Base-by-base conservation (phyloP, 495 filamentous ascomycete species). In the Aspergillus bertholletiae region DNA sequence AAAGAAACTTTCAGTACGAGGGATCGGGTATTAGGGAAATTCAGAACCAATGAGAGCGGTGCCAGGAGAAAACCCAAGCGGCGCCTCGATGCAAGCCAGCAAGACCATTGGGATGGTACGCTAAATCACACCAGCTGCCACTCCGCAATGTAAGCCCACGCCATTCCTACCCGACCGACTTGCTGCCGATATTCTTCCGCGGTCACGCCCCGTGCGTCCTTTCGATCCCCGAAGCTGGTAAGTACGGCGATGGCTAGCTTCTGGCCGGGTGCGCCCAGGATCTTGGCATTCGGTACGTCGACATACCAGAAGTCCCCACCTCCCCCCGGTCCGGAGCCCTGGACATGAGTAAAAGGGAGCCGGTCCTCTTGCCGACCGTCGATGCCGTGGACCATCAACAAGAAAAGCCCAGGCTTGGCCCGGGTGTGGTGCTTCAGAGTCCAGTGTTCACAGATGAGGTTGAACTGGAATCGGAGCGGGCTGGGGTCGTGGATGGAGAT, bases 401-500 rank as follows among this genome's bases (percentile, higher is more conserved):
- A 66, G 62, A 90, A 84, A 21, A 90, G 67, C 46, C 81, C 86
- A 7, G 81, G 81, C 58, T 81, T 79, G 2, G 84, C 82, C 37
- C 64, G 68, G 11, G 86, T 88, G 59, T 92, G 81, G 26, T 69
- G 75, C 50, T 83, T 77, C 23, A 85, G 74, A 39, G 80, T 81
- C 90, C 90, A 96, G 60, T 96, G 92, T 63, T 80, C 77, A 63
- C 92, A 96, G 20, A 87, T 58, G 53, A 87, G 83, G 9, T 74
- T 73, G 60, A 95, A 91, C 58, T 87, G 85, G 70, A 96, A 96
- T 13, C 89, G 79, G n/a, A 86, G 63, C 34, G 84, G 74, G 9
- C 77, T 71, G 3, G 63, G 57, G 18, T 73, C 64, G 72, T 67
- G 62, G 15, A 90, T 73, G 5, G 76, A 72, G 46, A 96, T 82